Base-by-base conservation (phyloP, 2,329 filamentous ascomycete species). In the Aspergillus intermedius region DNA sequence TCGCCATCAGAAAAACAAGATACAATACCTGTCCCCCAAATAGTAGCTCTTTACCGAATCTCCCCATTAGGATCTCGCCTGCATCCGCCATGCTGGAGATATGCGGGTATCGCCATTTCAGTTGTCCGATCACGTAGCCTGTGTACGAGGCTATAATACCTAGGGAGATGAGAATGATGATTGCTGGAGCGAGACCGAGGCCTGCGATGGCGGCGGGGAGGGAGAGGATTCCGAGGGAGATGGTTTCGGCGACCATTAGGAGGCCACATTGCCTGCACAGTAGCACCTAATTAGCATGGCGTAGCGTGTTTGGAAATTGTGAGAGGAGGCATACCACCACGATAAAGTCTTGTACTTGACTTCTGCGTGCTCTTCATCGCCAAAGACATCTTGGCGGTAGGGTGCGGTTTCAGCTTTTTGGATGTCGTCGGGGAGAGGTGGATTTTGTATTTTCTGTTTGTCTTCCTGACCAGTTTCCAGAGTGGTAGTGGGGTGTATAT, bases 61-160 rank as follows among this genome's bases (percentile, higher is more conserved):
- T 17, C 9, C 34, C 15, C 34, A 15, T 37, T n/a, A 17, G 13
- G 7, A 37, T 56, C 5, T 58, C 54, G 8, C 73, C 71, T 2
- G 69, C 72, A 53, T 75, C 73, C 19, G 71, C 65, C 53, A 74
- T 74, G 57, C 73, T 67, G 53, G 65, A 60, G 30, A 74, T 57
- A 13, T 69, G 58, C 3, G 72, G 72, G 52, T 64, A 65, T 45
- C 60, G 61, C 34, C 67, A 17, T 15, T 17, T n/a, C 34, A 37
- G 6, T 17, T 37, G 34, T 17, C 34, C 34, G 2, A 37, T 37
- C 5, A 37, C 13, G 15, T 37, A 37, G 9, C 34, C 34, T 17
- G 34, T 37, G 46, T 37, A 37, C 2, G 34, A 37, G 5, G 34
- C 34, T 15, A 37, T 7, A 7, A 37, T 1, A 4, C 34, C n/a